A percentile compares a stretch with the other conserved stretches of the same genome.
These are phyloP conservation scores for Falciphora oryzae DNA, from an alignment of 2,329 filamentous ascomycete species.

Conservation along the genomic window DNA sequence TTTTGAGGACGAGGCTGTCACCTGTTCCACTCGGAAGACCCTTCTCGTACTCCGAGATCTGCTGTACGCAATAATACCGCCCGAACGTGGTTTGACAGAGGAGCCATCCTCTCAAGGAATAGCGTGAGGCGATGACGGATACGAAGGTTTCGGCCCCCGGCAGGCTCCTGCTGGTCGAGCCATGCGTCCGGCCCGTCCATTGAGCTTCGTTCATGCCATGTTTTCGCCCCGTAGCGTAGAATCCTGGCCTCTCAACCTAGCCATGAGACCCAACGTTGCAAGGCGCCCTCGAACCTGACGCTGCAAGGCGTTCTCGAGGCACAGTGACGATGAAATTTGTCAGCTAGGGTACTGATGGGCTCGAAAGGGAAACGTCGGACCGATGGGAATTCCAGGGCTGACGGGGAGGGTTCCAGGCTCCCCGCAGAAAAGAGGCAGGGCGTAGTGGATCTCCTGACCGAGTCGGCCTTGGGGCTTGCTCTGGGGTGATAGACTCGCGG, in stretches of 20 bases:
- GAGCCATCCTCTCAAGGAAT: no score
- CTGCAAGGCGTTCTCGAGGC: background rate
- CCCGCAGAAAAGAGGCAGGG: background rate
- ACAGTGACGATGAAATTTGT: background rate
- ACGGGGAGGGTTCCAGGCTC: no score
- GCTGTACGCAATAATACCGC: background rate
- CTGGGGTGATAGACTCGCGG: background rate
- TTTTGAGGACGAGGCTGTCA: background rate
- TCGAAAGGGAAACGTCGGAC: background rate
- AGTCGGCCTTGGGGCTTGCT: background rate
- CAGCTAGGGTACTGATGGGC: background rate
- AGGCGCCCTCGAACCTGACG: no score
- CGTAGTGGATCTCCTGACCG: background rate
- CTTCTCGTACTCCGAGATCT: background rate
- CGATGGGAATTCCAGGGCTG: background rate
- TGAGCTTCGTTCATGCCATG: background rate
- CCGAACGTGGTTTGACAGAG: background rate
- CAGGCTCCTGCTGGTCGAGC: background rate
- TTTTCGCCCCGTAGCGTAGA: no score
- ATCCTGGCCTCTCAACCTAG: background rate
- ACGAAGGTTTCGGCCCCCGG: background rate
- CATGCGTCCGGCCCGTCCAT: background rate
- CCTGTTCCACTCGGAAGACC: background rate
- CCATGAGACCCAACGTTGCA: background rate
- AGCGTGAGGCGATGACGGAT: background rate